Evolutionary conservation across 768 basidiomycete genomes (phyloP).

Genomic region (Mycena indigotica): DNA sequence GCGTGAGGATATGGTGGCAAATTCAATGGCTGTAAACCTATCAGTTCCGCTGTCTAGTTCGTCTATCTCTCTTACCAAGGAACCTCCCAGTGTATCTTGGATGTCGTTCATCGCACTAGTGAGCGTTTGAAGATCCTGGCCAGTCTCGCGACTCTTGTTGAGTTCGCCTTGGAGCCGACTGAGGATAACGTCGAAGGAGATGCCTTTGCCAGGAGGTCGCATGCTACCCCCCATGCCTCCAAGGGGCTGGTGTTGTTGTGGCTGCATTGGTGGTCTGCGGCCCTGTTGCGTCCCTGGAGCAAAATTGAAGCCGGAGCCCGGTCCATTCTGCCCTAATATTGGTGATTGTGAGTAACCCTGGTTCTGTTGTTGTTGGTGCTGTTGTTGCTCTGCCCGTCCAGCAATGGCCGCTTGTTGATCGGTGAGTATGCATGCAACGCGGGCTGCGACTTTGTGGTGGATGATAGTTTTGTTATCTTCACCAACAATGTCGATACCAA

Average conservation of each 20-base stretch:
- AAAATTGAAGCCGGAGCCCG: constrained; percentile 26
- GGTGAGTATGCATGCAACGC: constrained; percentile 84
- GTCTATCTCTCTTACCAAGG: constrained; percentile 54
- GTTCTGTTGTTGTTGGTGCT: constrained; percentile 42
- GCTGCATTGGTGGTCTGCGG: constrained; percentile 53
- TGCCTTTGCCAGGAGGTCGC: constrained; percentile 76
- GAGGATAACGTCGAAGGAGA: constrained; percentile 91
- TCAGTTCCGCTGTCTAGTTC: constrained; percentile 15
- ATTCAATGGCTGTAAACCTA: constrained; percentile 52
- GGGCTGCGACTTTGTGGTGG: constrained; percentile 97
- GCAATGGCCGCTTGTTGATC: constrained; percentile 83
- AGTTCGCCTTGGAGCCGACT: constrained; percentile 88
- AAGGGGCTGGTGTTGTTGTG: constrained; percentile 55
- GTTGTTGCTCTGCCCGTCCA: constrained; percentile 69
- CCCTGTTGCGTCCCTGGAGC: constrained; percentile 29
- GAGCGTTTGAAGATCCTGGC: constrained; percentile 78
- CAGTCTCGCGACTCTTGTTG: constrained; percentile 94
- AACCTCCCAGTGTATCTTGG: constrained; percentile 86
- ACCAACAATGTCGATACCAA: constrained; percentile 97
- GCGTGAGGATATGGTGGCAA: constrained; percentile 63
- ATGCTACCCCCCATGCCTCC: constrained; percentile 76
- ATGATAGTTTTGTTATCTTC: constrained; percentile 98
- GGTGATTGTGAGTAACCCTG: constrained; percentile 24
- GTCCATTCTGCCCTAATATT: constrained; percentile 25
- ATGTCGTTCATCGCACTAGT: constrained; percentile 86